Conservation (phyloP, 805 yeast species). For the Starmera dryadoides region DNA sequence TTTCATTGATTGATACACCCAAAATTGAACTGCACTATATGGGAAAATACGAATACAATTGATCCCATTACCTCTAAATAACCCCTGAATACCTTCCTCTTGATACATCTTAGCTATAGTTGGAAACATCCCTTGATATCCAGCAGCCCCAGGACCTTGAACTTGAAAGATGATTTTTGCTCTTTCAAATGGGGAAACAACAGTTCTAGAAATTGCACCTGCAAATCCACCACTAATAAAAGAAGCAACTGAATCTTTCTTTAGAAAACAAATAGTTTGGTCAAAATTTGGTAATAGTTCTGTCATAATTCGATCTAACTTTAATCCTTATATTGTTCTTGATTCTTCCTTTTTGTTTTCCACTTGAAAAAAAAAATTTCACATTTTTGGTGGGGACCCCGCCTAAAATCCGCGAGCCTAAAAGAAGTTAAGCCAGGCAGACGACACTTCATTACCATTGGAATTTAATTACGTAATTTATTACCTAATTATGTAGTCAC, state of each 20-base stretch:
- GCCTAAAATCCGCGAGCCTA: too few species aligned
- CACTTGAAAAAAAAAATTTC: too few species aligned
- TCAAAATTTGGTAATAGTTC: background rate
- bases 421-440: too few species aligned
- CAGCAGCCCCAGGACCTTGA: slow-evolving; percentile 47
- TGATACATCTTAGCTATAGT: slow-evolving; percentile 73
- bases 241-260: slow-evolving; percentile 51
- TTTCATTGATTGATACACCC: slow-evolving; percentile 67
- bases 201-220: slow-evolving; percentile 81
- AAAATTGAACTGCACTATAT: slow-evolving; percentile 89
- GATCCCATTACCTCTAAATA: slow-evolving; percentile 84
- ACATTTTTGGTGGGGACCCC: too few species aligned
- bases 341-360: background rate
- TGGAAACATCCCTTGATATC: slow-evolving; percentile 62
- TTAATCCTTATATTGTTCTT: background rate
- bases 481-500: too few species aligned
- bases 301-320: slow-evolving; percentile 1
- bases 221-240: slow-evolving; percentile 70
- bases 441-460: too few species aligned
- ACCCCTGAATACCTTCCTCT: slow-evolving; percentile 90
- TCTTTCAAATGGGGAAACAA: slow-evolving; percentile 91
- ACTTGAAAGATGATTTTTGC: slow-evolving; percentile 89
- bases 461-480: too few species aligned
- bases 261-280: slow-evolving; percentile 11
- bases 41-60: slow-evolving; percentile 91